A percentile compares a stretch with the other conserved stretches of the same genome.
Conservation (phyloP, 2,329 filamentous ascomycete genomes). For the Calycina herbarum region DNA sequence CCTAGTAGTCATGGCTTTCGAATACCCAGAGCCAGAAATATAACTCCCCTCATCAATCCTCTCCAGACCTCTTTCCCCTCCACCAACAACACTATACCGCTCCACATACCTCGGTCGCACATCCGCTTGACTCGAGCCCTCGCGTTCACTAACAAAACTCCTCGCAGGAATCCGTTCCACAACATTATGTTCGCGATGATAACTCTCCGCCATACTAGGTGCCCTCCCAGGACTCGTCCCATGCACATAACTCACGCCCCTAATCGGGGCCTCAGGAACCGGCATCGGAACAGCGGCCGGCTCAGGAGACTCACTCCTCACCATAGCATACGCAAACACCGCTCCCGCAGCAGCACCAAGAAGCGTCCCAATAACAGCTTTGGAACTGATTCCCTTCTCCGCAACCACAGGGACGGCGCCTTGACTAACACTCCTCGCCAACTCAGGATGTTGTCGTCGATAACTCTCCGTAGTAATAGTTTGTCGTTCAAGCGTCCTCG, state of each 20-base stretch:
- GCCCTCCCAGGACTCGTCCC: neutral
- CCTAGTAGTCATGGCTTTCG: neutral
- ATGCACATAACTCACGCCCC: neutral
- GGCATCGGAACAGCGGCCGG: conserved; percentile 10
- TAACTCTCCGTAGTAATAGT: conserved; percentile 16
- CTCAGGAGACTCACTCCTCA: conserved; percentile 52
- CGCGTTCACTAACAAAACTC: conserved; percentile 17
- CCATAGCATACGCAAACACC: conserved; percentile 73
- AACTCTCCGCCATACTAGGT: neutral
- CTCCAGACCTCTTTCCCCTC: conserved; percentile 10
- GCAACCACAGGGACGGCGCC: neutral
- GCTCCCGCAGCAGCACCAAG: conserved; percentile 78
- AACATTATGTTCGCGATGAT: conserved; percentile 10
- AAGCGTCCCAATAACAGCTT: conserved; percentile 71
- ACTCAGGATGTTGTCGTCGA: conserved; percentile 7
- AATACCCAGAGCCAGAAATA: conserved; percentile 6
- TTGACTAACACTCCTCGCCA: neutral
- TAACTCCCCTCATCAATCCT: conserved; percentile 24
- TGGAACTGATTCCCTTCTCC: conserved; percentile 49
- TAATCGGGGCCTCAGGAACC: neutral
- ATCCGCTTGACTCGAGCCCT: conserved; percentile 1
- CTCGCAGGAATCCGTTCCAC: conserved; percentile 23
- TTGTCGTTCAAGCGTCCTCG: conserved; percentile 2
- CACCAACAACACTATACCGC: conserved; percentile 17
- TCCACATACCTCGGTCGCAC: conserved; percentile 20